Percentiles rank a stretch among this genome's conserved stretches.
phyloP scores from a whole-genome alignment of 768 basidiomycete species.

The Termitomyces sp. region DNA sequence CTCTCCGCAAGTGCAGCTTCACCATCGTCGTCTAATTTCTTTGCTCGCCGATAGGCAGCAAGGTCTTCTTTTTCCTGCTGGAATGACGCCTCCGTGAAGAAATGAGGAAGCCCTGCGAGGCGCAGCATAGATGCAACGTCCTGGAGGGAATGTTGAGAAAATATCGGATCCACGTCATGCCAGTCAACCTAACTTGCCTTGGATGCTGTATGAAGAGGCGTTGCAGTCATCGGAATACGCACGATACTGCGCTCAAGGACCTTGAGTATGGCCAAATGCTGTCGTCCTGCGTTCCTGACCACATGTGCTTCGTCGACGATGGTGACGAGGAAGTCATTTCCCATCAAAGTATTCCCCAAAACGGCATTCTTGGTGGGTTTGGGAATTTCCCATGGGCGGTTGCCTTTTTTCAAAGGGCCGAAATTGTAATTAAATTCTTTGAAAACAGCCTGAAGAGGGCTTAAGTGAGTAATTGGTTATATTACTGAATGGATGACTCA shows the following conservation, averaged over 20 bases:
- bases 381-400: conserved; percentile 14
- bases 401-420: not conserved
- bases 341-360: conserved; percentile 11
- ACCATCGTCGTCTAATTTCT: conserved; percentile 2
- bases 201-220: conserved; percentile 19
- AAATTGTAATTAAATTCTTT: conserved; percentile 7
- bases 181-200: conserved; percentile 17
- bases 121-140: conserved; percentile 21
- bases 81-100: not conserved
- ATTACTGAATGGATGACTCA: conserved; percentile 10
- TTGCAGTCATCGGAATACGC: conserved; percentile 16
- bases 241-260: conserved; percentile 6
- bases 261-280: conserved; percentile 10
- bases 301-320: conserved; percentile 20
- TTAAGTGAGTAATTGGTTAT: not conserved
- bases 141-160: conserved; percentile 10
- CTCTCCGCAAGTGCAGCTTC: not conserved
- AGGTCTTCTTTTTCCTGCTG: not conserved
- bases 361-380: not conserved
- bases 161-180: conserved; percentile 15
- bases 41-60: conserved; percentile 7
- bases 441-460: conserved; percentile 18
- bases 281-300: conserved; percentile 12
- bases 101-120: conserved; percentile 16
- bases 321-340: conserved; percentile 11